These are phyloP conservation scores for Phytophthora quininea DNA, from an alignment of 352 stramenopile genomes.

Conservation along the genomic window DNA sequence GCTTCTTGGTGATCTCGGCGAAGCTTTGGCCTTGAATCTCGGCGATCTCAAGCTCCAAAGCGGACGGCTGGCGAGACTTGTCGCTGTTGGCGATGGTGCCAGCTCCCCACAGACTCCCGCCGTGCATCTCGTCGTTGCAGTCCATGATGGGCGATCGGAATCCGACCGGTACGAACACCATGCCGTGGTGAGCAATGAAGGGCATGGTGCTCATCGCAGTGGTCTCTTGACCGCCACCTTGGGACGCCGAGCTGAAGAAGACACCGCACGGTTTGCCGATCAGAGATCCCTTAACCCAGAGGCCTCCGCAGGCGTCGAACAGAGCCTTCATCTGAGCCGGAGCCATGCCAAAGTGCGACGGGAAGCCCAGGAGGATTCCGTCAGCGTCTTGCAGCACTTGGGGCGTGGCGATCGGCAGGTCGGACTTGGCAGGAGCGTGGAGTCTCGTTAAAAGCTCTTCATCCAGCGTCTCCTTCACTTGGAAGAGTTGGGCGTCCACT, in stretches of 20 bases:
- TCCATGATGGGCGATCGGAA: slow-evolving; percentile 18
- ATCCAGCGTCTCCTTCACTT: slow-evolving; percentile 14
- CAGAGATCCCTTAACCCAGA: slow-evolving; percentile 6
- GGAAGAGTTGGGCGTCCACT: slow-evolving; percentile 16
- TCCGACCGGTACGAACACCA: slow-evolving; percentile 18
- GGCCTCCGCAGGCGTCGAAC: slow-evolving; percentile 12
- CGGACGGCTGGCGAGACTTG: slow-evolving; percentile 13
- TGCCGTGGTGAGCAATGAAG: slow-evolving; percentile 19
- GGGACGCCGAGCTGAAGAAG: slow-evolving; percentile 17
- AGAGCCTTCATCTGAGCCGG: slow-evolving; percentile 18
- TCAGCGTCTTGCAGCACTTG: slow-evolving; percentile 19
- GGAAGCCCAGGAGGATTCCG: slow-evolving; percentile 20
- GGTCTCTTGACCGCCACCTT: slow-evolving; percentile 17
- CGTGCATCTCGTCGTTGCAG: slow-evolving; percentile 18
- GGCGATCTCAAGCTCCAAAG: slow-evolving; percentile 16
- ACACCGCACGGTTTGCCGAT: slow-evolving; percentile 15
- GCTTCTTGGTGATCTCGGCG: slow-evolving; percentile 13
- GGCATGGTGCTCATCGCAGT: slow-evolving; percentile 12
- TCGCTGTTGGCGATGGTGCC: slow-evolving; percentile 10
- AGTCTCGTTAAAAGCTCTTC: slow-evolving; percentile 20
- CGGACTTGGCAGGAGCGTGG: slow-evolving; percentile 12
- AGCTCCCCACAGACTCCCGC: slow-evolving; percentile 17
- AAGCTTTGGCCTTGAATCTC: slow-evolving; percentile 15
- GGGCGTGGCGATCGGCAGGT: slow-evolving; percentile 14
- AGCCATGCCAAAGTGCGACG: slow-evolving; percentile 12